phyloP scores from a whole-genome alignment of 148 eudicot genomes.

The Vaccinium macrocarpon region DNA sequence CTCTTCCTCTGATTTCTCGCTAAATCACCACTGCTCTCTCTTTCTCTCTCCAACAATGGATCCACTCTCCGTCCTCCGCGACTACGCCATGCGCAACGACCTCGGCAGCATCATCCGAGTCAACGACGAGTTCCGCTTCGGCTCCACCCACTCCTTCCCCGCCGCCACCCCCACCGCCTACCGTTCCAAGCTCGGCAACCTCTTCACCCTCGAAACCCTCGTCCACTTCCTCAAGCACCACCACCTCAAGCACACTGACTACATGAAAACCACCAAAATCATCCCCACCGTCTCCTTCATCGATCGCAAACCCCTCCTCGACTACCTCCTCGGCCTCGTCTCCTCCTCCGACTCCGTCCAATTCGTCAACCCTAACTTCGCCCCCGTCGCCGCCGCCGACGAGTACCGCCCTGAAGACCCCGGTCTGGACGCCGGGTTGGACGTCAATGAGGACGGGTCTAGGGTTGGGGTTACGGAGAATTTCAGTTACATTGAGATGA shows the following conservation, averaged over 20 bases:
- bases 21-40: no score
- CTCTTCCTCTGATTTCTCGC: no score
- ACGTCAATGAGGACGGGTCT: slow-evolving; percentile 14
- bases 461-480: slow-evolving; percentile 25
- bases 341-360: slow-evolving; percentile 65
- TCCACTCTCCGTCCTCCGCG: slow-evolving; percentile 71
- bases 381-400: slow-evolving; percentile 18
- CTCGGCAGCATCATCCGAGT: slow-evolving; percentile 51
- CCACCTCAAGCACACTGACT: slow-evolving; percentile 63
- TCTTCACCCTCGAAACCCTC: slow-evolving; percentile 87
- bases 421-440: slow-evolving; percentile 10
- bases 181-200: slow-evolving; percentile 65
- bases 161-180: slow-evolving; percentile 61
- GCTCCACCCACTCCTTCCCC: slow-evolving; percentile 58
- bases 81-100: slow-evolving; percentile 62
- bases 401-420: slow-evolving; percentile 60
- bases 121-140: slow-evolving; percentile 65
- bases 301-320: slow-evolving; percentile 74
- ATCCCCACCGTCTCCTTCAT: slow-evolving; percentile 67
- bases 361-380: slow-evolving; percentile 17
- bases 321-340: slow-evolving; percentile 67
- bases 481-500: slow-evolving; percentile 27
- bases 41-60: slow-evolving; percentile 42
- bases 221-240: slow-evolving; percentile 66
- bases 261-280: slow-evolving; percentile 54